phyloP scores from a whole-genome alignment of 192 early-diverging fungal genomes.

The Podila epigama region DNA sequence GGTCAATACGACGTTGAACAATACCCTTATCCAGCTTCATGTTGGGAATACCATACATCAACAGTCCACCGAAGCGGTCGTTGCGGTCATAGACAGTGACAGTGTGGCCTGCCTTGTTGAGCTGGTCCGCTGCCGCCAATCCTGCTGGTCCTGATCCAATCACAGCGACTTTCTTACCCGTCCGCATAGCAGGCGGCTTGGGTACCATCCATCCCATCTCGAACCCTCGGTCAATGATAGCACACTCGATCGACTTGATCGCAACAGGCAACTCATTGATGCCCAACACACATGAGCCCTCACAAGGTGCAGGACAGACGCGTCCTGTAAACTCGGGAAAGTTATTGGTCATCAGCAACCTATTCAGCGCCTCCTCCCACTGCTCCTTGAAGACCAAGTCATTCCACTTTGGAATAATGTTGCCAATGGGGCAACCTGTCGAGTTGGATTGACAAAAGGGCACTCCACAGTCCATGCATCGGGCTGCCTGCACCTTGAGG shows the following conservation, averaged over 20 bases:
- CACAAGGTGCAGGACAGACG: constrained; percentile 98
- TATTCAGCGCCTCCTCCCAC: constrained; percentile 94
- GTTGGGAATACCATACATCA: constrained; percentile 99
- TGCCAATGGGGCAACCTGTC: constrained; percentile 95
- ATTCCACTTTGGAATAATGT: constrained; percentile 99
- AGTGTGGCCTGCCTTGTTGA: constrained; percentile 94
- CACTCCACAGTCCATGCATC: constrained; percentile 98
- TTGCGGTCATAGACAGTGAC: constrained; percentile 98
- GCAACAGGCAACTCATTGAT: constrained; percentile 95
- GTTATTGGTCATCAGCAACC: constrained; percentile 97
- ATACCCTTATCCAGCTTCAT: constrained; percentile 99
- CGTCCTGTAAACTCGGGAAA: constrained; percentile 99
- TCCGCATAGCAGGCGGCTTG: constrained; percentile 78
- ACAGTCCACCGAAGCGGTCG: constrained; percentile 93
- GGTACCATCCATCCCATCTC: constrained; percentile 97
- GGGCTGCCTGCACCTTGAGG: constrained; percentile 91
- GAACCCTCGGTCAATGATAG: constrained; percentile 97
- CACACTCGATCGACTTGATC: constrained; percentile 97
- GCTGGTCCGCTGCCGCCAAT: constrained; percentile 93
- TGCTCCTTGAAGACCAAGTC: constrained; percentile 95
- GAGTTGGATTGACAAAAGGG: constrained; percentile 98
- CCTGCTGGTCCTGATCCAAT: constrained; percentile 98
- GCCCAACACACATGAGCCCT: constrained; percentile 95
- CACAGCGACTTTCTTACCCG: constrained; percentile 85
- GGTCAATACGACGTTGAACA: constrained; percentile 92